Conservation (phyloP, 768 basidiomycete species). For the Mycena belliarum region DNA sequence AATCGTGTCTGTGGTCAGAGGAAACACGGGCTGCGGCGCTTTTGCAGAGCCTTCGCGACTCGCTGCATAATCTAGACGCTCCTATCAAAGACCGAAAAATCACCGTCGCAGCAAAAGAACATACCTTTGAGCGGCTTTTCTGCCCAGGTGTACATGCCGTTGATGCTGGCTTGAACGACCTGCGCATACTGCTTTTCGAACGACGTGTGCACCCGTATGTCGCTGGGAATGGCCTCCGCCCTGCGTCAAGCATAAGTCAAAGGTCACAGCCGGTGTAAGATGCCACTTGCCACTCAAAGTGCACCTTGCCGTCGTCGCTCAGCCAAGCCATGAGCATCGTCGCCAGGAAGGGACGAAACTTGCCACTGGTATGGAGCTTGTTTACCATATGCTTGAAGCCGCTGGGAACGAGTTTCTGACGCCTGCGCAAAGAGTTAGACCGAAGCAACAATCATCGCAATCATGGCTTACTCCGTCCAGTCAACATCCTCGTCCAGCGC, state of each 20-base stretch:
- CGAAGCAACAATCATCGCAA: no score
- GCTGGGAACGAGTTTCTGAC: constrained; percentile 3
- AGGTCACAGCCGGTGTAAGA: background rate
- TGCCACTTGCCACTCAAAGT: constrained; percentile 5
- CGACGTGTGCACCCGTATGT: background rate
- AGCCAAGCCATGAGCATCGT: constrained; percentile 6
- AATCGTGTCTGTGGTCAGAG: background rate
- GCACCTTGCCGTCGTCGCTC: background rate
- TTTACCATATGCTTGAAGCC: constrained; percentile 8
- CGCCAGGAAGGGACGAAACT: constrained; percentile 6
- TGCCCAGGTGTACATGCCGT: background rate
- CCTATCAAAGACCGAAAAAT: no score
- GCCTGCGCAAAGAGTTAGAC: constrained; percentile 2
- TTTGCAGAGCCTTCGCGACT: background rate
- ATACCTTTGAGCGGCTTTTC: constrained; percentile 9
- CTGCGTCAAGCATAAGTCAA: background rate
- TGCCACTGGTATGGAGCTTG: background rate
- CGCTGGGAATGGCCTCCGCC: constrained; percentile 3
- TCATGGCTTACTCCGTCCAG: constrained; percentile 10
- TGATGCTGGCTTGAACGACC: background rate
- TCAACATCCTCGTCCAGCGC: constrained; percentile 1
- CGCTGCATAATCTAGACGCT: background rate
- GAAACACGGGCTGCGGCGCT: background rate
- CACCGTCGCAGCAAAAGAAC: no score
- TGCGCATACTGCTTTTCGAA: background rate